A percentile compares a stretch with the other conserved stretches of the same genome.
These are phyloP conservation scores for Xylariaceae sp. DNA, from an alignment of 2,329 filamentous ascomycete species.

Conservation along the genomic window DNA sequence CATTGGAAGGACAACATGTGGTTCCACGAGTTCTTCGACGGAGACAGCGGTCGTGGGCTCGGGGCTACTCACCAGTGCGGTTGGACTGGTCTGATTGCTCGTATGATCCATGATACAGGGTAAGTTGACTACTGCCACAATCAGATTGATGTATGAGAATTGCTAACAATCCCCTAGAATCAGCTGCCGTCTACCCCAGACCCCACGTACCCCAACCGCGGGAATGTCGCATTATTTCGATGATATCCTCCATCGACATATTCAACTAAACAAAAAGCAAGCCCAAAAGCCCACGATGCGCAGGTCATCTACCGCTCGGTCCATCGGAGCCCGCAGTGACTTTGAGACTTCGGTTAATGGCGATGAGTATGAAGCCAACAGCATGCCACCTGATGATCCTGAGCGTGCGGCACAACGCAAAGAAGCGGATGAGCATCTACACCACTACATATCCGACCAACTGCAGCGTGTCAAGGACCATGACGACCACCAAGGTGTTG, in stretches of 20 bases:
- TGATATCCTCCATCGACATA: slow-evolving; percentile 68
- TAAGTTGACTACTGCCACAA: slow-evolving; percentile 43
- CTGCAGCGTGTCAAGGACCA: slow-evolving; percentile 67
- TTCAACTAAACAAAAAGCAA: slow-evolving; percentile 35
- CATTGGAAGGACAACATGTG: slow-evolving; percentile 92
- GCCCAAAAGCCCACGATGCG: slow-evolving; percentile 56
- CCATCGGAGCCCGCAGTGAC: slow-evolving; percentile 80
- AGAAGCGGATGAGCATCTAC: slow-evolving; percentile 67
- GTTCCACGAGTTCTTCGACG: slow-evolving; percentile 98
- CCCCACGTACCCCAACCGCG: slow-evolving; percentile 78
- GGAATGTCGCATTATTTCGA: slow-evolving; percentile 95
- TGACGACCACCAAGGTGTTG: slow-evolving; percentile 28
- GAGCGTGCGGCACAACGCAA: slow-evolving; percentile 45
- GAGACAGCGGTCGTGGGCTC: slow-evolving; percentile 81
- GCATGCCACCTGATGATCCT: slow-evolving; percentile 51
- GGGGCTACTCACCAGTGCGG: slow-evolving; percentile 93
- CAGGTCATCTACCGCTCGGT: slow-evolving; percentile 76
- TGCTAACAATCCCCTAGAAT: slow-evolving; percentile 55
- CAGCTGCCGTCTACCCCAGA: slow-evolving; percentile 87
- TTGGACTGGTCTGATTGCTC: slow-evolving; percentile 92
- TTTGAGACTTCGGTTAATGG: slow-evolving; percentile 55
- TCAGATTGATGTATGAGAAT: background rate
- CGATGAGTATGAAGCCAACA: slow-evolving; percentile 41
- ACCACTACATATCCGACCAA: slow-evolving; percentile 78
- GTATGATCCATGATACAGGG: slow-evolving; percentile 97